Conservation (phyloP, 345 rosid genomes). For the Gossypium turneri region DNA sequence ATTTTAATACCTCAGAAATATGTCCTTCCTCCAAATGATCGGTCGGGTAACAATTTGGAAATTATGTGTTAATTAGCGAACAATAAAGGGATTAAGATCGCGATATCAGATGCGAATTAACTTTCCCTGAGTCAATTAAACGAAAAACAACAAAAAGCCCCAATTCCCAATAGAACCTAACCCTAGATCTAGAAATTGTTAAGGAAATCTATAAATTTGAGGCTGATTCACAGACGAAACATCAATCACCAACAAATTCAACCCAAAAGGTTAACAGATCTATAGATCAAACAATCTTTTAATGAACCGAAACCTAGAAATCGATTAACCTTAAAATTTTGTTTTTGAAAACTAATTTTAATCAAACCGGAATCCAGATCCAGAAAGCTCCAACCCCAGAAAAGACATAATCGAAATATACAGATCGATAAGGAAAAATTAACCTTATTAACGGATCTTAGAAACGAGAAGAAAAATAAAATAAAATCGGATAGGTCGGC, state of each 20-base stretch:
- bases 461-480: neutral
- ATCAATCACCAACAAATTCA: neutral
- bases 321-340: neutral
- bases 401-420: neutral
- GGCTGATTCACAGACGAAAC: neutral
- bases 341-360: neutral
- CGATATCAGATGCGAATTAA: neutral
- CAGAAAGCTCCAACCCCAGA: neutral
- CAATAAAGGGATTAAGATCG: neutral
- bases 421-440: constrained; percentile 6
- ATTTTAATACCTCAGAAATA: constrained; percentile 24
- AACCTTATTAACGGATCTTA: neutral
- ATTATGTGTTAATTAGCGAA: neutral
- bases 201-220: constrained; percentile 11
- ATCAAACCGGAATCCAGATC: constrained; percentile 10
- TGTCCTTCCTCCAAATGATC: constrained; percentile 15
- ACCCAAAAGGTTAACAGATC: constrained; percentile 15
- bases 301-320: constrained; percentile 4
- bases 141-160: constrained; percentile 15
- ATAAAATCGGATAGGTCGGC: neutral
- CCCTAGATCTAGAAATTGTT: constrained; percentile 32
- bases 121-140: constrained; percentile 14
- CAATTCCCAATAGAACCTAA: constrained; percentile 22
- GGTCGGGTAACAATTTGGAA: constrained; percentile 18
- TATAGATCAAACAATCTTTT: neutral